phyloP scores from a whole-genome alignment of 805 yeast species.

The Ogataea polymorpha region DNA sequence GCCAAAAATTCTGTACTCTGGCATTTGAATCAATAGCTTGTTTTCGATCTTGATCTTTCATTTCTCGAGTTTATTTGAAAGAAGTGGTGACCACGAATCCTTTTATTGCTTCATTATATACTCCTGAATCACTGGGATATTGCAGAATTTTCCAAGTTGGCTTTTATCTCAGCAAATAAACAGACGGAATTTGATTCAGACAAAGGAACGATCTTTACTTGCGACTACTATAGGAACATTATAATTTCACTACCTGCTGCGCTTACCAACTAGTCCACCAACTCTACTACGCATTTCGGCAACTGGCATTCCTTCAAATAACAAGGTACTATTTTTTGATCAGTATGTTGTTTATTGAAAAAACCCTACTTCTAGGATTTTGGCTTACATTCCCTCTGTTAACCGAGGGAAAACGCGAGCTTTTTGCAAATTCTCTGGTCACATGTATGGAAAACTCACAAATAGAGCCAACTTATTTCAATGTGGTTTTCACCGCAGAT shows the following conservation, averaged over 20 bases:
- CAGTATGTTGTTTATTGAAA: no score
- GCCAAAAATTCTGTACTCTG: constrained; percentile 9
- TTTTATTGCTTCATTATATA: not conserved
- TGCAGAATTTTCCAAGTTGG: no score
- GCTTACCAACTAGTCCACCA: no score
- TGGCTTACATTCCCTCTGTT: not conserved
- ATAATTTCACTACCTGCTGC: no score
- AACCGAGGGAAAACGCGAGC: constrained; percentile 27
- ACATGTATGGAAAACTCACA: constrained; percentile 80
- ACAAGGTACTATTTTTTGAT: no score
- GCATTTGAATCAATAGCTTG: constrained; percentile 1
- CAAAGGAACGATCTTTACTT: no score
- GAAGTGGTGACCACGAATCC: not conserved
- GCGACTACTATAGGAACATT: no score
- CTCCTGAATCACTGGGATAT: not conserved
- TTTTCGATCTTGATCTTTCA: constrained; percentile 3
- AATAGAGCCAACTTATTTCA: constrained; percentile 68
- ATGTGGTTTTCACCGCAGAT: constrained; percentile 74
- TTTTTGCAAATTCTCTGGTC: constrained; percentile 73
- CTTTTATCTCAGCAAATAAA: no score
- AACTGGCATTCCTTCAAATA: no score
- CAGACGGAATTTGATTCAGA: no score
- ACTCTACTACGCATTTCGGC: no score
- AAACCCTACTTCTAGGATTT: no score
- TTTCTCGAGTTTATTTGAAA: not conserved